A percentile compares a stretch with the other conserved stretches of the same genome.
Conservation (phyloP, 2,329 filamentous ascomycete genomes). For the Periconia sp. region DNA sequence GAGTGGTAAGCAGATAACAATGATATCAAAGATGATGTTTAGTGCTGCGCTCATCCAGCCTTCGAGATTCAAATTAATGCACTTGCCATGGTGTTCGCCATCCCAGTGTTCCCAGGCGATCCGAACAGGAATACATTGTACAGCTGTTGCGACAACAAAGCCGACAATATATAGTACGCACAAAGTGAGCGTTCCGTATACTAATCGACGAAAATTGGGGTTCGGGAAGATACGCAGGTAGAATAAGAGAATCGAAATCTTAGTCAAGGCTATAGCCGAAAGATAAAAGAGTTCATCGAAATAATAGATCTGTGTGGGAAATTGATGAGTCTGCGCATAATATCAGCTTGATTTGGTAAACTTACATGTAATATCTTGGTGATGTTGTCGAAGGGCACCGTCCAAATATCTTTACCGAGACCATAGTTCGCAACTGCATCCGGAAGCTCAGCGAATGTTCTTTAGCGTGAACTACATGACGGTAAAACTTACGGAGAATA, state of each 20-base stretch:
- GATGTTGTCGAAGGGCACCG: slow-evolving; percentile 51
- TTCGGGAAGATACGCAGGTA: slow-evolving; percentile 40
- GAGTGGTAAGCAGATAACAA: slow-evolving; percentile 40
- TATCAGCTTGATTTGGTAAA: too few relatives aligned
- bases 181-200: slow-evolving; percentile 20
- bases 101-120: slow-evolving; percentile 35
- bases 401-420: slow-evolving; percentile 60
- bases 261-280: slow-evolving; percentile 25
- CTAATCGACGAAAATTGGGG: slow-evolving; percentile 15
- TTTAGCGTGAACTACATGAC: neutral
- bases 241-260: slow-evolving; percentile 37
- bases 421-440: slow-evolving; percentile 44
- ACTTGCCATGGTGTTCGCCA: slow-evolving; percentile 29
- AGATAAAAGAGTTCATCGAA: slow-evolving; percentile 29
- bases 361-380: slow-evolving; percentile 49
- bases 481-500: slow-evolving; percentile 15
- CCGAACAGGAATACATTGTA: slow-evolving; percentile 30
- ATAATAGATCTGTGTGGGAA: slow-evolving; percentile 26
- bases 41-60: slow-evolving; percentile 34
- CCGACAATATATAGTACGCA: slow-evolving; percentile 24
- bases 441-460: neutral
- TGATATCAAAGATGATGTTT: slow-evolving; percentile 41
- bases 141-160: slow-evolving; percentile 21
- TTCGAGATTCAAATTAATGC: slow-evolving; percentile 30
- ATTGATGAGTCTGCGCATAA: neutral